Percentiles rank a stretch among this genome's conserved stretches.
These are phyloP conservation scores for Nicotiana benthamiana DNA, from an alignment of 257 asterid genomes.

Conservation along the genomic window DNA sequence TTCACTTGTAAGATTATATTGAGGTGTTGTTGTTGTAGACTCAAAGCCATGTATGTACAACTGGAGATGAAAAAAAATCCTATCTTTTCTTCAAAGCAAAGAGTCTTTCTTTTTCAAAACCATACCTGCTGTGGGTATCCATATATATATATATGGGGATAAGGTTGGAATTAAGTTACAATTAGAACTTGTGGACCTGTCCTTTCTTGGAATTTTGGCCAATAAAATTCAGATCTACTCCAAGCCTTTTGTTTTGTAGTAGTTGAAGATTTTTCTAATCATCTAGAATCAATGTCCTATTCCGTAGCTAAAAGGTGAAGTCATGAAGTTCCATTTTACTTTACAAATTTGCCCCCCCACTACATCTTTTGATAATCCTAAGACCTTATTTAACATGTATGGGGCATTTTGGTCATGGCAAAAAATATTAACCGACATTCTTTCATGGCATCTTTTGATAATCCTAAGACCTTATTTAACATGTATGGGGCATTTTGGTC, in stretches of 20 bases:
- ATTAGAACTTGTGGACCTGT: slow-evolving; percentile 28
- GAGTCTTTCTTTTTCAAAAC: slow-evolving; percentile 40
- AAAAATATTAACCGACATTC: slow-evolving; percentile 18
- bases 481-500: slow-evolving; percentile 32
- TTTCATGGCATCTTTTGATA: slow-evolving; percentile 15
- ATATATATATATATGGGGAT: slow-evolving; percentile 18
- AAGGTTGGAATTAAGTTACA: slow-evolving; percentile 14
- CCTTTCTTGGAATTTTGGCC: slow-evolving; percentile 20
- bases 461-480: not conserved
- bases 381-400: not conserved
- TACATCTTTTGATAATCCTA: not conserved
- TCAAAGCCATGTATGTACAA: slow-evolving; percentile 30
- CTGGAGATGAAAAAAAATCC: slow-evolving; percentile 44
- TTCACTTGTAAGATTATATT: no score
- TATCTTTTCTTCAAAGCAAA: slow-evolving; percentile 74
- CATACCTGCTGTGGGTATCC: slow-evolving; percentile 1
- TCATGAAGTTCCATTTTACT: slow-evolving; percentile 20
- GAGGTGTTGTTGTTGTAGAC: no score
- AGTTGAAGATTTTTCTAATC: not conserved
- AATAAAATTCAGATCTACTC: slow-evolving; percentile 10
- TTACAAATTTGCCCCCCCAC: slow-evolving; percentile 21
- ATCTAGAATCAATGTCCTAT: slow-evolving; percentile 10
- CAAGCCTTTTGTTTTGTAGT: not conserved
- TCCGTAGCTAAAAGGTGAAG: slow-evolving; percentile 43
- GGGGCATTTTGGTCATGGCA: slow-evolving; percentile 32